Evolutionary conservation across 805 yeast genomes (phyloP).

Genomic region (Ogataea paraovalis): DNA sequence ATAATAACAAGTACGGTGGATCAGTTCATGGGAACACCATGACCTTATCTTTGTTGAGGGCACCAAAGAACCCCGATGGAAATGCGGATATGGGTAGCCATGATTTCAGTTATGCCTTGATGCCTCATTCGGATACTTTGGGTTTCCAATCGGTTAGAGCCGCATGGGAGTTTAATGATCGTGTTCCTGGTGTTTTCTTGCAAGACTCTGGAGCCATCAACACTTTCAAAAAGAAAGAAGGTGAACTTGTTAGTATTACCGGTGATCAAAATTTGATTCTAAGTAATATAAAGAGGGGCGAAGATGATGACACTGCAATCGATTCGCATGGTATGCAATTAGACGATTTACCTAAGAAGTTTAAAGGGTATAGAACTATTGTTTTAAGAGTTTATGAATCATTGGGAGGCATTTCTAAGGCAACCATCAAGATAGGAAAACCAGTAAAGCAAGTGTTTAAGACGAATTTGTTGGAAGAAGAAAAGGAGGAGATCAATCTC

Average conservation of each 20-base stretch:
- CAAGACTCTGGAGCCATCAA: slow-evolving; percentile 2
- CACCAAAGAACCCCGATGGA: slow-evolving; percentile 94
- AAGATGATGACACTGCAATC: slow-evolving; percentile 61
- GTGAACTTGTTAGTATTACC: slow-evolving; percentile 25
- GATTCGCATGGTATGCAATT: slow-evolving; percentile 36
- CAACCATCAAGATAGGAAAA: slow-evolving; percentile 43
- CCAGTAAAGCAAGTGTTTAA: slow-evolving; percentile 45
- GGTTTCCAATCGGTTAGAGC: slow-evolving; percentile 61
- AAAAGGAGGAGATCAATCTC: slow-evolving; percentile 37
- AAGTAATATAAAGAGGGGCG: slow-evolving; percentile 81
- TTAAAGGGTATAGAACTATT: slow-evolving; percentile 45
- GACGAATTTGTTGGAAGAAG: slow-evolving; percentile 59
- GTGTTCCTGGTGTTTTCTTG: slow-evolving; percentile 20
- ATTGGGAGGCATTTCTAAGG: slow-evolving; percentile 72
- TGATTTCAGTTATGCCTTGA: slow-evolving; percentile 73
- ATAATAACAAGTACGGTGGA: slow-evolving; percentile 88
- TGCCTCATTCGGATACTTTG: slow-evolving; percentile 75
- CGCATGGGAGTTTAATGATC: slow-evolving; percentile 77
- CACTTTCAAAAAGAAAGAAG: neutral
- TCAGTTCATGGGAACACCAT: slow-evolving; percentile 89
- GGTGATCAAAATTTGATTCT: slow-evolving; percentile 63
- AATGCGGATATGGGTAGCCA: slow-evolving; percentile 93
- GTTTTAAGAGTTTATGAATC: slow-evolving; percentile 81
- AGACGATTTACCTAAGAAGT: slow-evolving; percentile 38
- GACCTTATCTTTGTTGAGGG: slow-evolving; percentile 79